A percentile compares a stretch with the other conserved stretches of the same genome.
Evolutionary conservation across 2,329 filamentous ascomycete genomes (phyloP).

Genomic region (Rutstroemia sydowiana): DNA sequence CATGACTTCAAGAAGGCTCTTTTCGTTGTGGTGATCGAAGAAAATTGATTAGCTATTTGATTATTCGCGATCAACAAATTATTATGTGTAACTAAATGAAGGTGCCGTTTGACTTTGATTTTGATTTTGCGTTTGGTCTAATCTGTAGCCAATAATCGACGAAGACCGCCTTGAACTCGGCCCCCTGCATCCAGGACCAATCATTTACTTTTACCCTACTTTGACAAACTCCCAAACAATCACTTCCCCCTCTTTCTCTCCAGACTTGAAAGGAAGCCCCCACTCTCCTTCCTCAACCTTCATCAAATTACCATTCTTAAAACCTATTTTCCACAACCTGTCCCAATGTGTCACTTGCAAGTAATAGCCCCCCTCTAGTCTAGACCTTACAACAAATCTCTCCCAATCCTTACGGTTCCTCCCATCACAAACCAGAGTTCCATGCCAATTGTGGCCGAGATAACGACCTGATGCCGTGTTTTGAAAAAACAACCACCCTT

Average conservation of each 20-base stretch:
- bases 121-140: too few relatives aligned
- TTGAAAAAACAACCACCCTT: constrained; percentile 4
- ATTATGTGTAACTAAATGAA: too few relatives aligned
- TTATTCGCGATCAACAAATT: too few relatives aligned
- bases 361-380: neutral
- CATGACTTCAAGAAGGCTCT: too few relatives aligned
- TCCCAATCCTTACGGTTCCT: neutral
- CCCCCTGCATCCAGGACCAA: too few relatives aligned
- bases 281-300: neutral
- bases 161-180: too few relatives aligned
- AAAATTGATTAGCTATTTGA: too few relatives aligned
- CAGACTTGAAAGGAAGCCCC: neutral
- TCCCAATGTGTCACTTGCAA: neutral
- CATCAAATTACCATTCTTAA: neutral
- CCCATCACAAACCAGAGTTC: neutral
- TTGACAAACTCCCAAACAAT: constrained; percentile 3
- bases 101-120: too few relatives aligned
- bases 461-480: neutral
- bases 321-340: neutral
- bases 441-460: neutral
- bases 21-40: too few relatives aligned
- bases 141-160: too few relatives aligned
- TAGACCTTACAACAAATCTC: neutral
- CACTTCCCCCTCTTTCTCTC: neutral
- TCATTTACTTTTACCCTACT: too few relatives aligned